Percentiles rank a stretch among this genome's conserved stretches.
Conservation (phyloP, 2,329 filamentous ascomycete species). For the Torrubiellomyces zombiae region DNA sequence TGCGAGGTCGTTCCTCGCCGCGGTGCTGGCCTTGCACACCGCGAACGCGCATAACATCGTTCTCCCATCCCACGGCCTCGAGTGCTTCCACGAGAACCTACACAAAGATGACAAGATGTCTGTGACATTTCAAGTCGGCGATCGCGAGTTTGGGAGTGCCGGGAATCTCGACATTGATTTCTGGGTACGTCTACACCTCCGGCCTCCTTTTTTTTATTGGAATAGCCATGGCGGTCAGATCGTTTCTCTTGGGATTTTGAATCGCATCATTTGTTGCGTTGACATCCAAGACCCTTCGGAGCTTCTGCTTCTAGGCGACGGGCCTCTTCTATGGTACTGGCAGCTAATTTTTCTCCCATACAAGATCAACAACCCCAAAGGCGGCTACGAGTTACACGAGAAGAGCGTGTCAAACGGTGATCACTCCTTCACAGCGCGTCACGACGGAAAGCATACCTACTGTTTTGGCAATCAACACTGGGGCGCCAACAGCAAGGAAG, state of each 20-base stretch:
- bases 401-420: slow-evolving; percentile 77
- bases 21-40: slow-evolving; percentile 30
- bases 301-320: too few species aligned
- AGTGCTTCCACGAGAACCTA: slow-evolving; percentile 92
- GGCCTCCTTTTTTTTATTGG: not conserved
- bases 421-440: slow-evolving; percentile 71
- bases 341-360: slow-evolving; percentile 6
- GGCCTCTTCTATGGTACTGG: too few species aligned
- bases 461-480: slow-evolving; percentile 99
- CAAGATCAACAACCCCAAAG: slow-evolving; percentile 68
- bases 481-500: slow-evolving; percentile 91
- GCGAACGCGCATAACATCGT: slow-evolving; percentile 87
- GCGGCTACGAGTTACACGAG: slow-evolving; percentile 63
- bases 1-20: slow-evolving; percentile 25
- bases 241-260: too few species aligned
- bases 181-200: slow-evolving; percentile 62
- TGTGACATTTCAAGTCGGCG: slow-evolving; percentile 94
- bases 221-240: too few species aligned
- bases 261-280: too few species aligned
- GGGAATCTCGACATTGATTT: slow-evolving; percentile 96
- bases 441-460: slow-evolving; percentile 84
- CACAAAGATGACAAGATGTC: slow-evolving; percentile 97
- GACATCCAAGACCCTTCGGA: too few species aligned
- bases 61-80: slow-evolving; percentile 77
- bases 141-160: slow-evolving; percentile 85